Conservation (phyloP, 148 eudicot species). For the Camellia japonica region DNA sequence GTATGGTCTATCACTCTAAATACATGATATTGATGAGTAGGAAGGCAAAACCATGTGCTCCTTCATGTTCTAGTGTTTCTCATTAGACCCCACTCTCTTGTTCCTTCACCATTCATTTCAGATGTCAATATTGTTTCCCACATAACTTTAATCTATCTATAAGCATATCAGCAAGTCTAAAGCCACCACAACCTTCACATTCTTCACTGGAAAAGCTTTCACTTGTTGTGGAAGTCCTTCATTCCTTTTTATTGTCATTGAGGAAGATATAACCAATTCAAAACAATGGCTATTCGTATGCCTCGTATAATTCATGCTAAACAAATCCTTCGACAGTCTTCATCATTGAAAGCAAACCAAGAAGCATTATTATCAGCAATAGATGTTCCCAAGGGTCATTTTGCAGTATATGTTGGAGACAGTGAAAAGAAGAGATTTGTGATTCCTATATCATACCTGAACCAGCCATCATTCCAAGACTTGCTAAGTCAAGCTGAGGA, state of each 20-base stretch:
- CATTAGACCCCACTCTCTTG: not conserved
- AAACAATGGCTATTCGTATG: conserved; percentile 14
- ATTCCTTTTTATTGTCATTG: not conserved
- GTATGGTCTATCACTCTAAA: too few relatives aligned
- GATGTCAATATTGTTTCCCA: not conserved
- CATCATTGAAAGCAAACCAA: not conserved
- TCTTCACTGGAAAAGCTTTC: not conserved
- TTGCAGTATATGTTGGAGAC: conserved; percentile 55
- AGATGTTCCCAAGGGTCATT: conserved; percentile 35
- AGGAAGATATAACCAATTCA: too few relatives aligned
- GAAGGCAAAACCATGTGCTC: too few relatives aligned
- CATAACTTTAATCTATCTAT: not conserved
- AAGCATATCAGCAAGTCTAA: not conserved
- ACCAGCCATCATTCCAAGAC: conserved; percentile 35
- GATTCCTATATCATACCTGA: conserved; percentile 34
- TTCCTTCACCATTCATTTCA: not conserved
- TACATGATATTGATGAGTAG: too few relatives aligned
- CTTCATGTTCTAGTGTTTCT: not conserved
- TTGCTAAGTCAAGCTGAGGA: conserved; percentile 32
- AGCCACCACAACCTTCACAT: not conserved
- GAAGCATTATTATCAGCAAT: conserved; percentile 1
- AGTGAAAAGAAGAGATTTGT: conserved; percentile 29
- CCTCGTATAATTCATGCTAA: conserved; percentile 7
- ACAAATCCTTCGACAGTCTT: conserved; percentile 9
- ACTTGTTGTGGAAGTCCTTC: not conserved